phyloP scores from a whole-genome alignment of 148 eudicot species.

The Suaeda aralocaspica region DNA sequence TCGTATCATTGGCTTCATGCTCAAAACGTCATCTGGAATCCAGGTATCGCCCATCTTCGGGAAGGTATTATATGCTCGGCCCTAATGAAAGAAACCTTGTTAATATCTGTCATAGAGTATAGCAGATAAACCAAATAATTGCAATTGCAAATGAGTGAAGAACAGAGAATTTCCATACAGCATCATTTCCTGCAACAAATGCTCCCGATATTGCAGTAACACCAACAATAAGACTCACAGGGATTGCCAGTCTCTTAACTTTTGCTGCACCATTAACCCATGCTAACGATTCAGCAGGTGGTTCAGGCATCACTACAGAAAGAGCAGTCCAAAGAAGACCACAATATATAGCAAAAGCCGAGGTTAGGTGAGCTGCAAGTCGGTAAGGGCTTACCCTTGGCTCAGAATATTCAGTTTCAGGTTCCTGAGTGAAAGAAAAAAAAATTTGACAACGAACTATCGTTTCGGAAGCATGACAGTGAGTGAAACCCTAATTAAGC shows the following conservation, averaged over 20 bases:
- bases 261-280: constrained; percentile 95
- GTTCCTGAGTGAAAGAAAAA: constrained; percentile 50
- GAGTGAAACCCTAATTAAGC: background rate
- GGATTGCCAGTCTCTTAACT: constrained; percentile 79
- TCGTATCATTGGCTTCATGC: constrained; percentile 79
- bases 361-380: constrained; percentile 94
- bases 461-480: background rate
- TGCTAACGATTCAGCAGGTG: constrained; percentile 85
- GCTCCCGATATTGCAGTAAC: constrained; percentile 93
- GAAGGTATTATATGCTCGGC: constrained; percentile 89
- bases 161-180: constrained; percentile 45
- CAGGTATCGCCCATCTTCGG: constrained; percentile 98
- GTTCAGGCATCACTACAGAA: constrained; percentile 98
- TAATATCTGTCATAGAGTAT: background rate
- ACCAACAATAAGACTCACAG: constrained; percentile 84
- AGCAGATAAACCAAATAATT: background rate
- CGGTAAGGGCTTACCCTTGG: constrained; percentile 98
- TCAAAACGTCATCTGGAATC: constrained; percentile 91
- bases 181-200: constrained; percentile 99
- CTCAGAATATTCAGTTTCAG: constrained; percentile 67
- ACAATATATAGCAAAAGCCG: constrained; percentile 80
- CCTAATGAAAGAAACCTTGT: constrained; percentile 39
- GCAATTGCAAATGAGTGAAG: background rate
- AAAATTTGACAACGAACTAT: background rate
- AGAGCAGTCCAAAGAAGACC: constrained; percentile 97